These are phyloP conservation scores for Cruciata laevipes DNA, from an alignment of 257 asterid species.

Conservation along the genomic window DNA sequence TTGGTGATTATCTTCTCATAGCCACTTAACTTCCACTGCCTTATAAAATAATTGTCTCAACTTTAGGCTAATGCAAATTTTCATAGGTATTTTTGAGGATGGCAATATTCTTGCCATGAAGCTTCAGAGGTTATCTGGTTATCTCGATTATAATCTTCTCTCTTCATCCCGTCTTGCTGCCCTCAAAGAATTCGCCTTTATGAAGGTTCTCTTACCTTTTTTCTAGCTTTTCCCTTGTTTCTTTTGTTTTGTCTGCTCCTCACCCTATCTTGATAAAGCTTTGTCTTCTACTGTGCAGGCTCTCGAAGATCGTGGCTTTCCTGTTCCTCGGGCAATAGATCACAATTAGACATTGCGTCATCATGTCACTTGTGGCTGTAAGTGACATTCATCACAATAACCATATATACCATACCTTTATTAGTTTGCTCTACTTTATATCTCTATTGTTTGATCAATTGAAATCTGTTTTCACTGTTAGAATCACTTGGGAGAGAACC, in stretches of 20 bases:
- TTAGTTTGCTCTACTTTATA: too few species aligned
- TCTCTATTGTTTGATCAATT: too few species aligned
- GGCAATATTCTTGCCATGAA: slow-evolving; percentile 91
- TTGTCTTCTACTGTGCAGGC: slow-evolving; percentile 48
- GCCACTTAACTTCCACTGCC: not conserved
- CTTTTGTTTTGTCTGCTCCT: too few species aligned
- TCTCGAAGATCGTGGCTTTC: slow-evolving; percentile 76
- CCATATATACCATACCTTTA: not conserved
- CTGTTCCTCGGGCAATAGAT: slow-evolving; percentile 94
- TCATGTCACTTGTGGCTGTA: slow-evolving; percentile 97
- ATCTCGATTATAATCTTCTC: slow-evolving; percentile 88
- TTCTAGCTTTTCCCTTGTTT: not conserved
- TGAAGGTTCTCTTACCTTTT: slow-evolving; percentile 59
- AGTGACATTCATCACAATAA: slow-evolving; percentile 25
- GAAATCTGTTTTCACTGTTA: too few species aligned
- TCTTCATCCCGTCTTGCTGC: slow-evolving; percentile 96
- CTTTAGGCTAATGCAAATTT: not conserved
- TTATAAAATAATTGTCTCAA: too few species aligned
- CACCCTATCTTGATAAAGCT: not conserved
- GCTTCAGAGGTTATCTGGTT: slow-evolving; percentile 94
- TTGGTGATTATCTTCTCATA: slow-evolving; percentile 40
- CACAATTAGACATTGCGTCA: slow-evolving; percentile 86
- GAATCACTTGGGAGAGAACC: too few species aligned
- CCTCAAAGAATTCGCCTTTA: slow-evolving; percentile 89
- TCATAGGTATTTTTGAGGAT: slow-evolving; percentile 89